Base-by-base conservation (phyloP, 495 filamentous ascomycete genomes). In the Xylaria castorea region DNA sequence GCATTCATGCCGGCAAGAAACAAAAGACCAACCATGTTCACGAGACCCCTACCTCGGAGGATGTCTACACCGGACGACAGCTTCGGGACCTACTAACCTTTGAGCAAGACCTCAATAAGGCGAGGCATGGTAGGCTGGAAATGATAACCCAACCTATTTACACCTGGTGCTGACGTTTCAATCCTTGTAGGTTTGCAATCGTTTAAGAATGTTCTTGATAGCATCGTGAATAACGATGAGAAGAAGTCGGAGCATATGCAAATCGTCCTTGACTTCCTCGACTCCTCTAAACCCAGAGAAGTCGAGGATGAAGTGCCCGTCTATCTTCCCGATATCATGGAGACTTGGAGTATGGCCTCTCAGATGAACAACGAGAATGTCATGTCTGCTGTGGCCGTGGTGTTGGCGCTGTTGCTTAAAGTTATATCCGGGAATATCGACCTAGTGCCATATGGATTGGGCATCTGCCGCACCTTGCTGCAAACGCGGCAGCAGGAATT, bases 151-250 rank as follows among this genome's bases (percentile, higher is more conserved):
- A 38, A 16, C 20, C 27, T 6, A 32, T 42, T 62, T 20, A 46
- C 14, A 9, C 50, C 32, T 60, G 72, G 22, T 65, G 65, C 75
- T 75, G 75, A 75, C 32, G 18, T 14, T 22, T 36, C 66, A 2
- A 11, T 20, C 14, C 25, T 46, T n/a, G 12, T 60, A 96, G 93
- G 89, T 22, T 85, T 97, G 1, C 87, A 89, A 70, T 90, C 87
- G 34, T 92, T 97, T 81, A 96, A 95, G 76, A 82, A 85, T 20
- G 92, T 95, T 68, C 86, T 97, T 27, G 86, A 91, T 60, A 86
- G 85, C 30, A 90, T 95, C 46, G 79, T 86, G 11, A 86, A 88
- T 58, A 83, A 86, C 66, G 84, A 87, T 48, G 83, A 86, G 72
- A 77, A 76, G 70, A 68, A 71, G 73, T 78, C 83, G 20, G 80